phyloP scores from a whole-genome alignment of 768 basidiomycete genomes.

The Russula virescens region DNA sequence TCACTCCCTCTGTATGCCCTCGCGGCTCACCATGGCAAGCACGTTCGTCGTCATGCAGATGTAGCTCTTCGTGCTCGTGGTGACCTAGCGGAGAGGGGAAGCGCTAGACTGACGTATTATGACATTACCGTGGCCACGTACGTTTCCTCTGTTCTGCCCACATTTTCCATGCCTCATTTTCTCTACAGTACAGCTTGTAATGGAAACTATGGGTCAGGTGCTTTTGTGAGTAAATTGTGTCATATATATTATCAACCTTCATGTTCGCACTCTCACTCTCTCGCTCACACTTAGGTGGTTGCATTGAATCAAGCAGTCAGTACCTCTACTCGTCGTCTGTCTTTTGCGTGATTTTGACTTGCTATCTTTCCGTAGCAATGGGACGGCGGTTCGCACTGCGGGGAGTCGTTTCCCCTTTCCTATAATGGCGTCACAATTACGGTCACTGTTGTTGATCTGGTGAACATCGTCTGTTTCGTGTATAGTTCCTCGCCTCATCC shows the following conservation, averaged over 20 bases:
- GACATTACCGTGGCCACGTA: conserved; percentile 18
- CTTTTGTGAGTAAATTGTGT: conserved; percentile 3
- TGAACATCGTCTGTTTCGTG: conserved; percentile 26
- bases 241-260: background rate
- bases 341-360: background rate
- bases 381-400: conserved; percentile 55
- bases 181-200: conserved; percentile 19
- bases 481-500: background rate
- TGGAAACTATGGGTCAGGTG: background rate
- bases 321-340: background rate
- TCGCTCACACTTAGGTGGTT: conserved; percentile 11
- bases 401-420: conserved; percentile 52
- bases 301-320: conserved; percentile 14
- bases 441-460: conserved; percentile 62
- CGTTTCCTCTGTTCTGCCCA: background rate
- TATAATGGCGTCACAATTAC: conserved; percentile 52
- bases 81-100: background rate
- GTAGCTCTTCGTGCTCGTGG: conserved; percentile 12
- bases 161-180: background rate
- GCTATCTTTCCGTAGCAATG: conserved; percentile 38
- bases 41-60: conserved; percentile 12
- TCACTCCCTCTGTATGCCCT: conserved; percentile 11
- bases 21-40: conserved; percentile 2
- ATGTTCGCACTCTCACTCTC: background rate
- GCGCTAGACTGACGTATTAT: conserved; percentile 10